Evolutionary conservation across 2,329 filamentous ascomycete species (phyloP), one percentile per base, ranked within the genome.

Genomic region (Aspergillus brunneoviolaceus): DNA sequence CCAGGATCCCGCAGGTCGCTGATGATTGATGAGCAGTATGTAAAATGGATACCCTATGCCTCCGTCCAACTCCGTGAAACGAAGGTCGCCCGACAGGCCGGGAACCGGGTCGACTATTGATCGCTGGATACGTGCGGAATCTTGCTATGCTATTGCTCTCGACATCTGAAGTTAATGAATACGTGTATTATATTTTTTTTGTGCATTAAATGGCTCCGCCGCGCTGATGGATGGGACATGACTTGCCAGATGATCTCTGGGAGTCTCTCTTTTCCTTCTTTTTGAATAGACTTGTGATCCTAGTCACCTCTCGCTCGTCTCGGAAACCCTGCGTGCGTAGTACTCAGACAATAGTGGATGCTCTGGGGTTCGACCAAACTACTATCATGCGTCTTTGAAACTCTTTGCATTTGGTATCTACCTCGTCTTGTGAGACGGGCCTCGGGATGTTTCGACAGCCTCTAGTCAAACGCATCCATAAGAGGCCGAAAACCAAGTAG

Each of bases 141-240:
- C 27, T 59, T 49, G 56, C 49, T 57, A 51, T 61, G 51, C 56
- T 59, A 59, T 62, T 60, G 53, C 48, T 56, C 53, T 29, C 51
- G 57, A 23, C 55, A 35, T 60, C 57, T 51, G 48, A 59, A 51
- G 55, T 63, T 66, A 61, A 64, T 63, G 61, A 60, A 64, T 60
- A 61, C 57, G 45, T 69, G 67, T 69, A 69, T 65, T 67, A 69
- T 69, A 68, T 61, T 64, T 58, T 61, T 64, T 58, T 68, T 58
- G 60, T 49, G 55, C 66, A 60, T 64, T 9, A 63, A 59, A 51
- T 58, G 51, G 55, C 59, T 53, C 57, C 57, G 60, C 60, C 49
- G 53, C 57, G 52, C 51, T 51, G 35, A 6, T 19, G 14, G 56
- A 51, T 61, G 57, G 56, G 59, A 29, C 9, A 51, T 35, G 51